Evolutionary conservation across 116 monocot genomes (phyloP), one percentile per base, ranked within the genome.

Genomic region (Dioscorea cayenensis): DNA sequence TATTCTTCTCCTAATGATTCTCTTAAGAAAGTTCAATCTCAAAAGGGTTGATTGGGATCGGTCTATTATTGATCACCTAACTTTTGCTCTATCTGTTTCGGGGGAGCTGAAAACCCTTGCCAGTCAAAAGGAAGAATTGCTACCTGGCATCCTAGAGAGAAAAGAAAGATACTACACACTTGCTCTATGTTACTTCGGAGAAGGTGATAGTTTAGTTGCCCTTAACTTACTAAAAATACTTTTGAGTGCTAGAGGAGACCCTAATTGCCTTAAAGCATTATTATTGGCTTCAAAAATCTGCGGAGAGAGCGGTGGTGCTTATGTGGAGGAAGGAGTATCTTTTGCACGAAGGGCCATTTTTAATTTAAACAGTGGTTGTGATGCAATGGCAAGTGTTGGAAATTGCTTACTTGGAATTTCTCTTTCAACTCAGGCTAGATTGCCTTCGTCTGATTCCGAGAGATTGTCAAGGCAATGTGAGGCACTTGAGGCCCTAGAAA

Each of bases 271-370:
- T 55, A 86, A 81, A 73, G 84, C 84, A 19, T 66, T 94, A 8
- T 71, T 99, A 60, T 75, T 94, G 74, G 97, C 97, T 85, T 90
- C 94, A 14, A 99, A 94, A 73, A 72, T 87, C 70, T 99, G 91
- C 78, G 76, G 79, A 7, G 78, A 85, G 55, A 80, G 68, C 17
- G 76, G 17, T 63, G 76, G 17, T 63, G 20, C 49, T 64, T 64
- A 65, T 72, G 86, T 83, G 65, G 85, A 80, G 67, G 90, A 86
- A 71, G 94, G 90, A 70, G 82, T 75, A 4, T 69, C 75, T 2
- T 99, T 82, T 81, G 94, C 97, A 64, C 79, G 66, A 7, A 88
- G 85, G 71, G 84, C 89, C 3, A 67, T 93, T 60, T 25, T 67
- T 48, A 73, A 58, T 77, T 61, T 81, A 51, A 73, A 77, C 52